A percentile compares a stretch with the other conserved stretches of the same genome.
Evolutionary conservation across 1,139 yeast species (phyloP).

Genomic region (Sugiyamaella paludigena): DNA sequence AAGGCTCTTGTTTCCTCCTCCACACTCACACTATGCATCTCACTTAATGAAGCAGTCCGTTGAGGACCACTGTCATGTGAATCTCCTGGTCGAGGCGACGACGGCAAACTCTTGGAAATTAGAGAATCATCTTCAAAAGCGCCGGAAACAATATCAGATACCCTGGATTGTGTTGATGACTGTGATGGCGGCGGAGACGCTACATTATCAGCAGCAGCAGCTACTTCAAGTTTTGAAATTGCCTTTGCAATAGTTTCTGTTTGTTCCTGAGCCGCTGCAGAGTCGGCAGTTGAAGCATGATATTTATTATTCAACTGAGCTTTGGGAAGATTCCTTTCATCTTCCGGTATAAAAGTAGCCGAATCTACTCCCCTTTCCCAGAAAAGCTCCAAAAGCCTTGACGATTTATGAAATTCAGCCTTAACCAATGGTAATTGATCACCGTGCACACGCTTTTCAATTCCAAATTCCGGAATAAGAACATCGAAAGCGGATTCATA

Average conservation of each 20-base stretch:
- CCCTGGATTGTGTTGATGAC: background rate
- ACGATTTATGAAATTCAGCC: conserved; percentile 81
- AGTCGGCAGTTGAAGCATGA: conserved; percentile 62
- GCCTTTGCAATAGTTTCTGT: conserved; percentile 16
- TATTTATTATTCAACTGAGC: conserved; percentile 43
- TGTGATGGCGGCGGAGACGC: background rate
- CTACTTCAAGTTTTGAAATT: conserved; percentile 18
- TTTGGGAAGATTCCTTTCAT: conserved; percentile 48
- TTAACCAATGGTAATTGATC: conserved; percentile 90
- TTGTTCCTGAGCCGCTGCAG: conserved; percentile 51
- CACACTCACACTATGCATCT: conserved; percentile 22
- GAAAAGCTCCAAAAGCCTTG: conserved; percentile 70
- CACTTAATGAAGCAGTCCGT: conserved; percentile 34
- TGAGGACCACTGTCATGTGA: conserved; percentile 26
- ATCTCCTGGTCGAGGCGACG: conserved; percentile 32
- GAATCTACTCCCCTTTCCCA: conserved; percentile 94
- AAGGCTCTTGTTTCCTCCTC: conserved; percentile 25
- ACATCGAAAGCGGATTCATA: conserved; percentile 97
- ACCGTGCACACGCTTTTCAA: conserved; percentile 96
- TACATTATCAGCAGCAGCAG: conserved; percentile 1
- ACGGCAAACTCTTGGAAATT: conserved; percentile 32
- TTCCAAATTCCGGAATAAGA: conserved; percentile 89
- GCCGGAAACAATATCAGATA: background rate
- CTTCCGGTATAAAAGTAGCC: conserved; percentile 87
- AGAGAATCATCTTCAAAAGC: conserved; percentile 11